Percentiles rank a stretch among this genome's conserved stretches.
These are phyloP conservation scores for Brassica nigra DNA, from an alignment of 345 rosid genomes.

Conservation along the genomic window DNA sequence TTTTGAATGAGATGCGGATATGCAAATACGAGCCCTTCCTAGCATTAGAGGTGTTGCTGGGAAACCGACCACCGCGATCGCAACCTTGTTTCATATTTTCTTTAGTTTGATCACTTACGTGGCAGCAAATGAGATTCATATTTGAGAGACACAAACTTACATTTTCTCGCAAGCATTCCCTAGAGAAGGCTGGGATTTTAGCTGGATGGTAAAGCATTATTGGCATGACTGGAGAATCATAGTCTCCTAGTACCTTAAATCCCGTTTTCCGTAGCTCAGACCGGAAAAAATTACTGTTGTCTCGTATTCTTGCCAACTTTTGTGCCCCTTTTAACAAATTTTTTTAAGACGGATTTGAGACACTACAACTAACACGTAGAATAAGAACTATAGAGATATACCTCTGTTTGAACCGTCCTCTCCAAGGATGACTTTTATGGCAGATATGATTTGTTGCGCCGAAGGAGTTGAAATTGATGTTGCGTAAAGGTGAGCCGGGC, in stretches of 20 bases:
- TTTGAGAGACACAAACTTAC: slow-evolving; percentile 39
- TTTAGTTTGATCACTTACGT: not conserved
- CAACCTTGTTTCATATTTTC: slow-evolving; percentile 40
- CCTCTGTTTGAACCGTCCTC: slow-evolving; percentile 98
- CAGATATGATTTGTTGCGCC: slow-evolving; percentile 82
- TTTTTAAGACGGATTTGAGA: not conserved
- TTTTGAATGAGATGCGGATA: slow-evolving; percentile 70
- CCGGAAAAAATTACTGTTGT: slow-evolving; percentile 91
- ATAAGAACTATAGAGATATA: slow-evolving; percentile 28
- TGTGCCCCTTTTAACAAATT: slow-evolving; percentile 64
- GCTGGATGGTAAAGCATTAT: slow-evolving; percentile 98
- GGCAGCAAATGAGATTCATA: not conserved
- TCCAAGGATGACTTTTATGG: slow-evolving; percentile 87
- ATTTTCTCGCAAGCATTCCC: slow-evolving; percentile 79
- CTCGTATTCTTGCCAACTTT: slow-evolving; percentile 85
- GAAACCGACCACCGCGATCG: slow-evolving; percentile 59
- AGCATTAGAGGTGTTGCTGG: slow-evolving; percentile 68
- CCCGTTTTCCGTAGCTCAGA: slow-evolving; percentile 95
- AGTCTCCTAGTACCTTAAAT: slow-evolving; percentile 95
- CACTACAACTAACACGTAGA: not conserved
- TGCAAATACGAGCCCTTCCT: slow-evolving; percentile 86
- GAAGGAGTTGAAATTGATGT: slow-evolving; percentile 96
- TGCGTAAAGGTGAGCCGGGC: slow-evolving; percentile 95
- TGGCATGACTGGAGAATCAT: slow-evolving; percentile 98
- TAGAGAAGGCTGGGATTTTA: slow-evolving; percentile 93